Conservation (phyloP, 805 yeast genomes). For the Candida krabiensis region DNA sequence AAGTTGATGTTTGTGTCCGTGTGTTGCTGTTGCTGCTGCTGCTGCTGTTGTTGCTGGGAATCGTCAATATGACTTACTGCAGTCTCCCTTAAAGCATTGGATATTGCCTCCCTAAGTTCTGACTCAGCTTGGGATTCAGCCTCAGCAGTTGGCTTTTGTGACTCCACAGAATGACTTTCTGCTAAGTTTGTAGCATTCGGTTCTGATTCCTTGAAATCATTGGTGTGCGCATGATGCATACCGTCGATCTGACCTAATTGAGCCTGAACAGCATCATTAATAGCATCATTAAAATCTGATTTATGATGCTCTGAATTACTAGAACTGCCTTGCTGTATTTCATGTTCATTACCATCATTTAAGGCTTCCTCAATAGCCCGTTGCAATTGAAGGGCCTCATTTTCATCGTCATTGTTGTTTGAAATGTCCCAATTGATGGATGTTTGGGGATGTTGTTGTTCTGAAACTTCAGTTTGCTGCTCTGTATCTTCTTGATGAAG, state of each 20-base stretch:
- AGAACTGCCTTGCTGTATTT: no score
- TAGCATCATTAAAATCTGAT: conserved; percentile 20
- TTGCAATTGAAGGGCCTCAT: conserved; percentile 4
- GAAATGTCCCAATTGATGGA: not conserved
- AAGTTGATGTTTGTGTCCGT: no score
- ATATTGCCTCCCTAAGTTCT: conserved; percentile 21
- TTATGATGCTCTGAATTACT: conserved; percentile 2
- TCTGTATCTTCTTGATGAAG: conserved; percentile 1
- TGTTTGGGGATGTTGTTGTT: not conserved
- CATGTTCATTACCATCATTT: no score
- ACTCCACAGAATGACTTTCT: no score
- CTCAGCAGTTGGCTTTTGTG: no score
- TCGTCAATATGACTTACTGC: not conserved
- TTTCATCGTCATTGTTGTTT: not conserved
- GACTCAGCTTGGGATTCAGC: conserved; percentile 1
- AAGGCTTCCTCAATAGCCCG: conserved; percentile 18
- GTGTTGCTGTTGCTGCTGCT: no score
- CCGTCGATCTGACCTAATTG: no score
- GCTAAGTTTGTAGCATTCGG: no score
- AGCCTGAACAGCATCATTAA: conserved; percentile 26
- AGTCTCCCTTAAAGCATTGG: conserved; percentile 16
- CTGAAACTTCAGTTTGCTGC: not conserved
- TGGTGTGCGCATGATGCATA: no score
- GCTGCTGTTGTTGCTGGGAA: not conserved
- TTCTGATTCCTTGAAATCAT: no score